These are phyloP conservation scores for Paecilomyces sp. DNA, from an alignment of 2,329 filamentous ascomycete species.

Conservation along the genomic window DNA sequence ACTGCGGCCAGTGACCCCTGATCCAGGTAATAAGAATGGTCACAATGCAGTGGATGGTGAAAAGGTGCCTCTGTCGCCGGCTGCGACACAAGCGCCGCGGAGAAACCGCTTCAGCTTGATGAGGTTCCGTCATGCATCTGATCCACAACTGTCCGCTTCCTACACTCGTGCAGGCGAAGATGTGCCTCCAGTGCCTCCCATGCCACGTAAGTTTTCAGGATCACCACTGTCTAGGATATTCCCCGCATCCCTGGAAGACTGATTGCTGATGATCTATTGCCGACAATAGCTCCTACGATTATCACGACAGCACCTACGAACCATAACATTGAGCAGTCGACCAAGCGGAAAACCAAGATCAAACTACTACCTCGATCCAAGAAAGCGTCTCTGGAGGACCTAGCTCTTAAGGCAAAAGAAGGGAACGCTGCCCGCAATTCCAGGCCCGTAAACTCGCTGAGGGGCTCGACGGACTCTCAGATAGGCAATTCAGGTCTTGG, in stretches of 20 bases:
- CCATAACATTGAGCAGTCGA: constrained; percentile 45
- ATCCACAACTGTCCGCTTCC: constrained; percentile 75
- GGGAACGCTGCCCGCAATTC: constrained; percentile 5
- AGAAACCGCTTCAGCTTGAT: constrained; percentile 58
- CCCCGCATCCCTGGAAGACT: constrained; percentile 8
- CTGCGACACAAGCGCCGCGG: constrained; percentile 16
- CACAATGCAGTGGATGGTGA: constrained; percentile 7
- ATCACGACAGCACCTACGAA: constrained; percentile 87
- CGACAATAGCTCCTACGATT: constrained; percentile 53
- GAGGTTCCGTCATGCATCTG: constrained; percentile 85
- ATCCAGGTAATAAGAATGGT: constrained; percentile 9
- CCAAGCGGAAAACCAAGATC: constrained; percentile 30
- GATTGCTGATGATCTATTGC: constrained; percentile 10
- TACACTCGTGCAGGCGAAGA: constrained; percentile 59
- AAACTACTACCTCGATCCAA: constrained; percentile 31
- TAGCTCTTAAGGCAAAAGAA: constrained; percentile 10
- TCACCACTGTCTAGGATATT: not conserved
- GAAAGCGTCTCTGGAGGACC: constrained; percentile 25
- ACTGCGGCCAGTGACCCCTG: not conserved
- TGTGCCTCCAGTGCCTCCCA: constrained; percentile 30
- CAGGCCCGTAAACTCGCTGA: constrained; percentile 14
- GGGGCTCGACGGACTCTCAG: constrained; percentile 22
- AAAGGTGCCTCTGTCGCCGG: constrained; percentile 9
- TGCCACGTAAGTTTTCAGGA: constrained; percentile 28
- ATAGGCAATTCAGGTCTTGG: constrained; percentile 21